Evolutionary conservation across 2,329 filamentous ascomycete species (phyloP).

Genomic region (Hymenoscyphus fructigenus): DNA sequence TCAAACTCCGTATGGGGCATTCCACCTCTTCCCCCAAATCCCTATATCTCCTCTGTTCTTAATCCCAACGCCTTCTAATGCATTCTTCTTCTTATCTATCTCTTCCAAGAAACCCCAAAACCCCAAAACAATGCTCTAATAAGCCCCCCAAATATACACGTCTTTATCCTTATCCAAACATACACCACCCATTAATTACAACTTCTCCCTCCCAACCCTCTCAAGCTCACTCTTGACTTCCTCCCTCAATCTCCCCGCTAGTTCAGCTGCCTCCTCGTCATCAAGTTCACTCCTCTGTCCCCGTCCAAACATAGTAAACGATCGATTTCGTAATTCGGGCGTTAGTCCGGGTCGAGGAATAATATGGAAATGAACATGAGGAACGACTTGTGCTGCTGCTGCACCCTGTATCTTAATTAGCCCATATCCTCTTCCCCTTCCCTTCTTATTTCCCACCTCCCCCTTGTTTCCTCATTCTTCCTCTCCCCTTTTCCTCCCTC

Average conservation of each 20-base stretch:
- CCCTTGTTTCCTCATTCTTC: background rate
- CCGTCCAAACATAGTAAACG: conserved; percentile 79
- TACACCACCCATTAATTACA: conserved; percentile 16
- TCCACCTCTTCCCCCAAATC: background rate
- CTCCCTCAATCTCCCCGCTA: conserved; percentile 57
- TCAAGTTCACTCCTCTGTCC: conserved; percentile 73
- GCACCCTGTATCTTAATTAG: conserved; percentile 49
- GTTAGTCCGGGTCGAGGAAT: conserved; percentile 74
- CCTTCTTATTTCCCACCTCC: too few relatives aligned
- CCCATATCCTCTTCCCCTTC: background rate
- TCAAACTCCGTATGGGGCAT: background rate
- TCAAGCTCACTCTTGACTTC: conserved; percentile 49
- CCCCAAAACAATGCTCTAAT: background rate
- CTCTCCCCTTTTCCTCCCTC: background rate
- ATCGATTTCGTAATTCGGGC: conserved; percentile 51
- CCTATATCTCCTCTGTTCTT: background rate
- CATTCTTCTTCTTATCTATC: background rate
- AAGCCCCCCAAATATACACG: conserved; percentile 3
- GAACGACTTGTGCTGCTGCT: conserved; percentile 86
- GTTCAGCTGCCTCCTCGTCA: conserved; percentile 64
- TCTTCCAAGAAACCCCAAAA: background rate
- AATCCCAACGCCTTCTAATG: conserved; percentile 4
- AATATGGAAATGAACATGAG: conserved; percentile 92
- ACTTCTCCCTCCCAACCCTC: conserved; percentile 28
- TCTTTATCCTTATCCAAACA: background rate